Evolutionary conservation across 2,329 filamentous ascomycete genomes (phyloP), one percentile per base, ranked within the genome.

Genomic region (Moelleriella libera): DNA sequence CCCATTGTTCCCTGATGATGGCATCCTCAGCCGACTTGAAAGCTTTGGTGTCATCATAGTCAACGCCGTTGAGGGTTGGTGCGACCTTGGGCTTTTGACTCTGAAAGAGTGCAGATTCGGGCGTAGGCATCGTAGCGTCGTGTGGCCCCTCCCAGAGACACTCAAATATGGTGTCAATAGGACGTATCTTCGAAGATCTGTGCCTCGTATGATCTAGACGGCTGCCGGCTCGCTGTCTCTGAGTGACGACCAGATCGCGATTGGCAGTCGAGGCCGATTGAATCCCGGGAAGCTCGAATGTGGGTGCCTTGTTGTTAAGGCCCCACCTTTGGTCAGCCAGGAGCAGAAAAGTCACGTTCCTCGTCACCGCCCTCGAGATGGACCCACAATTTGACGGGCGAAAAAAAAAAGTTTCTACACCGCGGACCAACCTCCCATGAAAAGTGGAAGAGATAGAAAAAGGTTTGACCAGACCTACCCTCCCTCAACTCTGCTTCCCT

Each of bases 1-100:
- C 85, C 87, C 87, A 92, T 71, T 92, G 86, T 70, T 92, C 86
- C 53, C 85, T 76, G 58, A 92, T 78, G 49, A 92, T 76, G 54
- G 85, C 77, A 64, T 92, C 86, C 64, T 90, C 85, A 47, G 86
- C 86, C 51, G 81, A 80, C 72, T 90, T 92, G 63, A 92, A 73
- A 56, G 80, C 78, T 63, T 78, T 79, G 63, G 82, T 88, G 70
- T 92, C 84, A 55, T 89, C 82, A 70, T 83, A 92, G 71, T 90
- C 83, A 62, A 92, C 86, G 55, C 86, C 86, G 59, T 88, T 85
- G 65, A 92, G 92, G 50, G 83, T 88, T 37, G 86, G 83, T 52
- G 85, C 74, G 49, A 92, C 87, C 53, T 75, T 80, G 51, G 87
- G 86, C 75, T 92, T 92, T 69, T 85, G 83, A 56, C 83, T 83